Conservation (phyloP, 345 rosid species). For the Rhodomyrtus tomentosa region DNA sequence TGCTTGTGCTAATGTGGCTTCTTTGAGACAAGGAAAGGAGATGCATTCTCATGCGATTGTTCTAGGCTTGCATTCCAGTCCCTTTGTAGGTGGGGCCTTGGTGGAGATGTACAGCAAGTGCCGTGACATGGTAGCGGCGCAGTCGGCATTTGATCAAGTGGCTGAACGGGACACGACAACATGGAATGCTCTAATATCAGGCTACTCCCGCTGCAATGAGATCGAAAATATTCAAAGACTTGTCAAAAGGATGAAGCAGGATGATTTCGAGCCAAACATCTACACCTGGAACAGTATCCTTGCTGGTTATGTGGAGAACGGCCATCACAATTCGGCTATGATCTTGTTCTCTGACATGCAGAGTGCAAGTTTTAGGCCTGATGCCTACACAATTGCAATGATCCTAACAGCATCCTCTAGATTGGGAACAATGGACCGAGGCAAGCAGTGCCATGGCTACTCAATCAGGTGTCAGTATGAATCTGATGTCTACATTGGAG, state of each 20-base stretch:
- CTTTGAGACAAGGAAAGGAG: slow-evolving; percentile 27
- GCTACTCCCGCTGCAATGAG: slow-evolving; percentile 38
- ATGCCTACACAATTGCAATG: slow-evolving; percentile 34
- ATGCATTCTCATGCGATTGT: slow-evolving; percentile 33
- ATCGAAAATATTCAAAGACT: slow-evolving; percentile 13
- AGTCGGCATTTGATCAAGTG: slow-evolving; percentile 33
- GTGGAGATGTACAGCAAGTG: slow-evolving; percentile 47
- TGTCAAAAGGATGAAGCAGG: slow-evolving; percentile 29
- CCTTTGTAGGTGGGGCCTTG: slow-evolving; percentile 52
- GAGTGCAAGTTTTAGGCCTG: slow-evolving; percentile 17
- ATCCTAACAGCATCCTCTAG: slow-evolving; percentile 42
- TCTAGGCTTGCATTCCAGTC: slow-evolving; percentile 34
- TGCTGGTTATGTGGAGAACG: slow-evolving; percentile 38
- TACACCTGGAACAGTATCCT: slow-evolving; percentile 49
- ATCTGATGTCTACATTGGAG: slow-evolving; percentile 28
- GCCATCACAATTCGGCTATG: slow-evolving; percentile 24
- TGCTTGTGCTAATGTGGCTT: slow-evolving; percentile 38
- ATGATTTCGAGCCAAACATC: slow-evolving; percentile 40
- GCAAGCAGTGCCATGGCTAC: slow-evolving; percentile 39
- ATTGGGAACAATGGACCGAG: slow-evolving; percentile 27
- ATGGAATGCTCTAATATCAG: slow-evolving; percentile 50
- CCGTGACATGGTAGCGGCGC: slow-evolving; percentile 18
- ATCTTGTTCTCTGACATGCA: slow-evolving; percentile 25
- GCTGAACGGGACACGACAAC: slow-evolving; percentile 21
- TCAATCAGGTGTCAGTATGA: slow-evolving; percentile 23